These are phyloP conservation scores for Dactylonectria macrodidyma DNA, from an alignment of 2,329 filamentous ascomycete species.

Conservation along the genomic window DNA sequence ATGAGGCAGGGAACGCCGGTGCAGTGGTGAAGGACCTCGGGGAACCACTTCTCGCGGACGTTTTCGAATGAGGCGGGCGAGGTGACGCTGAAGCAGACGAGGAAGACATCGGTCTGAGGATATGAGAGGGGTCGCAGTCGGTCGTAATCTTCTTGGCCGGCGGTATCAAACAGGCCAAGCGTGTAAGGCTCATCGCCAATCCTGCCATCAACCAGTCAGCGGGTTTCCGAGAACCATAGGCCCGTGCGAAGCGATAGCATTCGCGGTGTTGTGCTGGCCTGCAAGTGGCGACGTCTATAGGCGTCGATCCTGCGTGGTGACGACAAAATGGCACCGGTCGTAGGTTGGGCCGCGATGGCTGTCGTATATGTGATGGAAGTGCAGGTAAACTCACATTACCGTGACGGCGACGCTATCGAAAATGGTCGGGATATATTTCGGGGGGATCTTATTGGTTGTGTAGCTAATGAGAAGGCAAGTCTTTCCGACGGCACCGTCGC, in stretches of 20 bases:
- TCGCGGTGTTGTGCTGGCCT: slow-evolving; percentile 7
- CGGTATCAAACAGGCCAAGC: slow-evolving; percentile 96
- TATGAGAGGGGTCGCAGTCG: slow-evolving; percentile 96
- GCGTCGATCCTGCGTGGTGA: slow-evolving; percentile 17
- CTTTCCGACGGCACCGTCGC: slow-evolving; percentile 99
- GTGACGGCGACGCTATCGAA: slow-evolving; percentile 99
- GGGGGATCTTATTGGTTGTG: slow-evolving; percentile 99
- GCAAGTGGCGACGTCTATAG: slow-evolving; percentile 14
- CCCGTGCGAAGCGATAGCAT: slow-evolving; percentile 10
- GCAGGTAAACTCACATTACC: slow-evolving; percentile 85
- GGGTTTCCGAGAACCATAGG: slow-evolving; percentile 11
- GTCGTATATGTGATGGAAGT: slow-evolving; percentile 32
- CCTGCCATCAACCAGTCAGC: slow-evolving; percentile 67
- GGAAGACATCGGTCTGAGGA: slow-evolving; percentile 98
- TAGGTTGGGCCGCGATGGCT: slow-evolving; percentile 6
- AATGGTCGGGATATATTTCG: slow-evolving; percentile 99
- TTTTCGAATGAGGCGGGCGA: slow-evolving; percentile 99
- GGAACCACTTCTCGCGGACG: slow-evolving; percentile 99
- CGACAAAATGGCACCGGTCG: slow-evolving; percentile 28
- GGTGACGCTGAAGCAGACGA: slow-evolving; percentile 98
- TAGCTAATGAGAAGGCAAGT: slow-evolving; percentile 99
- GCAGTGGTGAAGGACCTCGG: slow-evolving; percentile 98
- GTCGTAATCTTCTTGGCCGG: slow-evolving; percentile 99
- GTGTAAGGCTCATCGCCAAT: slow-evolving; percentile 99
- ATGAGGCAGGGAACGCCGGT: slow-evolving; percentile 98